Percentiles rank a stretch among this genome's conserved stretches.
Conservation (phyloP, 768 basidiomycete species). For the Pleurotus tuoliensis region DNA sequence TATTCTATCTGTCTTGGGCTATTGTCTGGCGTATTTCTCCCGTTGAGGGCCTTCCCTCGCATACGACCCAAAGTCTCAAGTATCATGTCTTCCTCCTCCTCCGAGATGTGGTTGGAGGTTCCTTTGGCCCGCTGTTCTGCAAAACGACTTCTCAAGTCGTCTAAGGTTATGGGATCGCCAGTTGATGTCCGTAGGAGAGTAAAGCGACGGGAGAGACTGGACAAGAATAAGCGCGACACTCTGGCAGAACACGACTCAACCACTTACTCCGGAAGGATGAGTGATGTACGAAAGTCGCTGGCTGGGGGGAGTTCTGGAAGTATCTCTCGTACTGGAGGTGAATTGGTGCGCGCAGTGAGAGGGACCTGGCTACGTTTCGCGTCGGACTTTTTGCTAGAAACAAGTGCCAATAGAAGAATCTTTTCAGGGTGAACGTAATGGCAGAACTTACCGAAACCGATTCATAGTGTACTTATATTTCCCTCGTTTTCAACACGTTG, state of each 20-base stretch:
- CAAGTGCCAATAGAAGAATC: conserved; percentile 20
- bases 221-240: conserved; percentile 8
- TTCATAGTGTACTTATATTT: conserved; percentile 47
- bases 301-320: conserved; percentile 61
- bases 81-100: conserved; percentile 84
- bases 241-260: conserved; percentile 7
- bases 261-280: conserved; percentile 81
- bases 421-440: conserved; percentile 15
- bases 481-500: conserved; percentile 75
- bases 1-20: conserved; percentile 12
- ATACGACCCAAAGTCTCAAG: conserved; percentile 62
- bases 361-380: conserved; percentile 45
- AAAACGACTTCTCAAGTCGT: conserved; percentile 61
- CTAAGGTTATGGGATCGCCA: conserved; percentile 62
- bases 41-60: conserved; percentile 28
- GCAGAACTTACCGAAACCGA: conserved; percentile 72
- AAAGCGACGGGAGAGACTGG: conserved; percentile 78
- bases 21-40: conserved; percentile 32
- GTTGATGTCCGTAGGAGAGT: conserved; percentile 69
- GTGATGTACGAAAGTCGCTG: conserved; percentile 81
- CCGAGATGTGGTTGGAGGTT: conserved; percentile 62
- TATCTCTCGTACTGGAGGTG: conserved; percentile 29
- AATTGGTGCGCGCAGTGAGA: conserved; percentile 13
- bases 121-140: conserved; percentile 77
- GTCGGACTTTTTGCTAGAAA: conserved; percentile 75